Evolutionary conservation across 2,329 filamentous ascomycete species (phyloP).

Genomic region (Hymenoscyphus salicellus): DNA sequence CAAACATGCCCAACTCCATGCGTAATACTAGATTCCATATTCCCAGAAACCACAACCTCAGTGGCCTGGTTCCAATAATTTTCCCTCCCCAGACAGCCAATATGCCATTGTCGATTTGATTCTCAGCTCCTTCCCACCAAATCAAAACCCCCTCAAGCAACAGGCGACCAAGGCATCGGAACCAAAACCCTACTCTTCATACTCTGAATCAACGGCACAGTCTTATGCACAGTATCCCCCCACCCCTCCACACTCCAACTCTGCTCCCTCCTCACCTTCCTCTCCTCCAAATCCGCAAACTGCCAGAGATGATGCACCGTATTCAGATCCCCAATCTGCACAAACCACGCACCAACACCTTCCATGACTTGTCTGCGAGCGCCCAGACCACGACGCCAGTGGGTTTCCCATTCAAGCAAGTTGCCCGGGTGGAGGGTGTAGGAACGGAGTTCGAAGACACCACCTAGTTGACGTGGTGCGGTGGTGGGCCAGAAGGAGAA

Average conservation of each 20-base stretch:
- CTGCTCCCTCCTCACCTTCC: constrained; percentile 84
- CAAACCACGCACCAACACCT: constrained; percentile 96
- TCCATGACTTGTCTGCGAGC: constrained; percentile 97
- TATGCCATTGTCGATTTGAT: neutral
- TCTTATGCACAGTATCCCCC: constrained; percentile 98
- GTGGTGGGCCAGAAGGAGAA: constrained; percentile 99
- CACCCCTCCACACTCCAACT: constrained; percentile 95
- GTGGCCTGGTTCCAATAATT: neutral
- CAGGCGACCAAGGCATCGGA: constrained; percentile 94
- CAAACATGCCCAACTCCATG: constrained; percentile 1
- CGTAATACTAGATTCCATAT: neutral
- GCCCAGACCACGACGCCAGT: constrained; percentile 90
- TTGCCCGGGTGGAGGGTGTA: constrained; percentile 96
- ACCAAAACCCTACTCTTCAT: constrained; percentile 96
- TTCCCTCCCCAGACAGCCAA: neutral
- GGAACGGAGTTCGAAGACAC: constrained; percentile 91
- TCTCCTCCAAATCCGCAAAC: constrained; percentile 93
- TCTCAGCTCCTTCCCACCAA: neutral
- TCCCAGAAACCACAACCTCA: neutral
- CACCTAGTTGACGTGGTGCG: constrained; percentile 81
- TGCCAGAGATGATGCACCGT: constrained; percentile 98
- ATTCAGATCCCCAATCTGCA: constrained; percentile 95
- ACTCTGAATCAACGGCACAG: constrained; percentile 89
- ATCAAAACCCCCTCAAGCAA: constrained; percentile 46
- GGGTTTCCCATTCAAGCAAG: constrained; percentile 95